A percentile compares a stretch with the other conserved stretches of the same genome.
Conservation (phyloP, 2,329 filamentous ascomycete genomes). For the Chrysosporium keratinophilum region DNA sequence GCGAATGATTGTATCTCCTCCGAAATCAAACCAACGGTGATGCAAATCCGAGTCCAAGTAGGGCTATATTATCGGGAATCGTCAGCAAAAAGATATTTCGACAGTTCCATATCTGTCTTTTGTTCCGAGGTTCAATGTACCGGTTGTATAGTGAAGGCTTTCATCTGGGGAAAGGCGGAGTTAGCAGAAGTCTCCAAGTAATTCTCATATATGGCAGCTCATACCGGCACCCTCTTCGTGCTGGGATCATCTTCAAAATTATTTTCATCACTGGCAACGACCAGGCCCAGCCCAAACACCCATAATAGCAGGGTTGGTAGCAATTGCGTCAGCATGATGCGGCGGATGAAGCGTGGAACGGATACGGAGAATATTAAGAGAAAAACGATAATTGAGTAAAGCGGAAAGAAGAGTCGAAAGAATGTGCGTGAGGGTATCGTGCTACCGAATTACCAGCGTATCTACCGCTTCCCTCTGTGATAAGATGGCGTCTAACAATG, state of each 20-base stretch:
- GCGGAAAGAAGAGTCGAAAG: not conserved
- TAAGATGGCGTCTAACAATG: constrained; percentile 2
- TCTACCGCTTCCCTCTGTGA: constrained; percentile 4
- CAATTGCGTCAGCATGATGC: constrained; percentile 15
- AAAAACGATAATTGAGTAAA: not conserved
- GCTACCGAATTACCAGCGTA: constrained; percentile 6
- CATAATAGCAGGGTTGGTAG: constrained; percentile 22
- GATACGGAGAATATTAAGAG: not conserved
- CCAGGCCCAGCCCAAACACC: constrained; percentile 26
- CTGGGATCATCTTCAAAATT: constrained; percentile 44
- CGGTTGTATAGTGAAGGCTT: constrained; percentile 73
- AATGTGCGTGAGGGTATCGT: constrained; percentile 3
- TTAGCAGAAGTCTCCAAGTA: constrained; percentile 11
- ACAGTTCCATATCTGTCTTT: constrained; percentile 6
- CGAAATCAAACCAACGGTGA: constrained; percentile 98
- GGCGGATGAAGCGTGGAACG: not conserved
- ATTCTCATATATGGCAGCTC: constrained; percentile 22
- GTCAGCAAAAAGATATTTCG: not conserved
- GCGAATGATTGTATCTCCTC: constrained; percentile 79
- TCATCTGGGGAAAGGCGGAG: constrained; percentile 47
- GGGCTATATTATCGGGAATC: constrained; percentile 46
- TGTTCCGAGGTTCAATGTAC: constrained; percentile 43
- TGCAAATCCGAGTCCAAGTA: constrained; percentile 98
- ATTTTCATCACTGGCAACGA: constrained; percentile 21
- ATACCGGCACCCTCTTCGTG: constrained; percentile 56